Evolutionary conservation across 768 basidiomycete genomes (phyloP).

Genomic region (Kwoniella mangroviensis): DNA sequence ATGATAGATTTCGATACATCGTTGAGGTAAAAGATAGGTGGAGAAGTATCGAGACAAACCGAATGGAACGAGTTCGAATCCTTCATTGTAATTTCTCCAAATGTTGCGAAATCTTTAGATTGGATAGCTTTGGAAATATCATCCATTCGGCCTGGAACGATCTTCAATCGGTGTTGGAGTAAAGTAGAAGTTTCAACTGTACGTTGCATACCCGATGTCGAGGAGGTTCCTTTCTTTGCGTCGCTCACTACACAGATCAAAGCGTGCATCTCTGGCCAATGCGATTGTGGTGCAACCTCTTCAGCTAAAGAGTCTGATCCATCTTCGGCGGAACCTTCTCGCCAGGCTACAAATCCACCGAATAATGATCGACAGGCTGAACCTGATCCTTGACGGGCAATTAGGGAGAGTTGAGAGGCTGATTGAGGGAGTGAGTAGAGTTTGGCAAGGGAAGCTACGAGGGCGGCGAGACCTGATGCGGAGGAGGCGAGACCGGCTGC

Average conservation of each 20-base stretch:
- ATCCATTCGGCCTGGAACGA: conserved; percentile 87
- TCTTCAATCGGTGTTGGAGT: conserved; percentile 83
- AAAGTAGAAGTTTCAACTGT: conserved; percentile 90
- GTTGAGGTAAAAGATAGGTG: conserved; percentile 99
- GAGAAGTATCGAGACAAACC: conserved; percentile 92
- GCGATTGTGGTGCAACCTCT: conserved; percentile 77
- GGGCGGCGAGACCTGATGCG: conserved; percentile 94
- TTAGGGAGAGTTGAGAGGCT: conserved; percentile 82
- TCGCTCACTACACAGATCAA: conserved; percentile 96
- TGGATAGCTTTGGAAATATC: conserved; percentile 79
- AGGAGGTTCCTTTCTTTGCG: conserved; percentile 93
- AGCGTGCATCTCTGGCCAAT: conserved; percentile 96
- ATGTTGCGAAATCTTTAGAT: conserved; percentile 78
- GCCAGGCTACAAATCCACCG: conserved; percentile 96
- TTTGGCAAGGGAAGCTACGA: conserved; percentile 82
- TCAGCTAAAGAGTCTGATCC: conserved; percentile 88
- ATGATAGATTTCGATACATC: conserved; percentile 96
- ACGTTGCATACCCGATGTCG: conserved; percentile 95
- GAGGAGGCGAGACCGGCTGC: conserved; percentile 97
- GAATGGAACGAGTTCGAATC: conserved; percentile 99
- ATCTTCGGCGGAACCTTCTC: conserved; percentile 69
- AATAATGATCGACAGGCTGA: conserved; percentile 97
- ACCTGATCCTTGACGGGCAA: conserved; percentile 95
- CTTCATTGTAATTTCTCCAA: conserved; percentile 90
- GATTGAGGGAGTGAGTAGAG: conserved; percentile 81